Evolutionary conservation across 257 asterid genomes (phyloP).

Genomic region (Prunella vulgaris): DNA sequence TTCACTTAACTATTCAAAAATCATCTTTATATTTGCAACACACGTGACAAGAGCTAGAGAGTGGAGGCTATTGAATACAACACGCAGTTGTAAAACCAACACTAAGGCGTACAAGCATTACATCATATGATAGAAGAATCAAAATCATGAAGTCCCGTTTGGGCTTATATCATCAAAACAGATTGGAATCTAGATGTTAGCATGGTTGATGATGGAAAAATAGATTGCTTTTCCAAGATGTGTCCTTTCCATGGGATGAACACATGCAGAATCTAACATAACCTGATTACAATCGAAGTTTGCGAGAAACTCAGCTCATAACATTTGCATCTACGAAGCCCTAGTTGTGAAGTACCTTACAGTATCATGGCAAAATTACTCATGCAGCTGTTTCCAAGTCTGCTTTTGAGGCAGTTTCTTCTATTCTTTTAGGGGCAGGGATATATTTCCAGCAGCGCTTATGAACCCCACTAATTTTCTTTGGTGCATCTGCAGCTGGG

Average conservation of each 20-base stretch:
- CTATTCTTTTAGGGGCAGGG: constrained; percentile 38
- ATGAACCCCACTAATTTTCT: constrained; percentile 95
- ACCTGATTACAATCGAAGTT: background rate
- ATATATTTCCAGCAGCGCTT: constrained; percentile 93
- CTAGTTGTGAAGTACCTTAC: background rate
- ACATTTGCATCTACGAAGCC: background rate
- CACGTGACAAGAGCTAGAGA: background rate
- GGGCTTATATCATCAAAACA: background rate
- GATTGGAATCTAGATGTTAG: background rate
- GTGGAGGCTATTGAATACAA: background rate
- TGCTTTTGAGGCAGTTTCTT: constrained; percentile 32
- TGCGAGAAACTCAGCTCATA: background rate
- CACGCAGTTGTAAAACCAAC: background rate
- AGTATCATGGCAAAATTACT: background rate
- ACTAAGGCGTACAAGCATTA: background rate
- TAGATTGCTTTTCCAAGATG: background rate
- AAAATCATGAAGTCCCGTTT: background rate
- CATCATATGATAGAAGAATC: background rate
- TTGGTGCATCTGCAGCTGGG: constrained; percentile 72
- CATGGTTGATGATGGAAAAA: background rate
- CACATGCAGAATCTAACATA: constrained; percentile 8
- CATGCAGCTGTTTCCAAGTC: constrained; percentile 36
- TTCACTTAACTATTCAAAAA: background rate
- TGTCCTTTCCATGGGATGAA: constrained; percentile 3
- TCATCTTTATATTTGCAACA: background rate